Evolutionary conservation across 345 rosid species (phyloP), one percentile per base, ranked within the genome.

Genomic region (Erodium maritimum): DNA sequence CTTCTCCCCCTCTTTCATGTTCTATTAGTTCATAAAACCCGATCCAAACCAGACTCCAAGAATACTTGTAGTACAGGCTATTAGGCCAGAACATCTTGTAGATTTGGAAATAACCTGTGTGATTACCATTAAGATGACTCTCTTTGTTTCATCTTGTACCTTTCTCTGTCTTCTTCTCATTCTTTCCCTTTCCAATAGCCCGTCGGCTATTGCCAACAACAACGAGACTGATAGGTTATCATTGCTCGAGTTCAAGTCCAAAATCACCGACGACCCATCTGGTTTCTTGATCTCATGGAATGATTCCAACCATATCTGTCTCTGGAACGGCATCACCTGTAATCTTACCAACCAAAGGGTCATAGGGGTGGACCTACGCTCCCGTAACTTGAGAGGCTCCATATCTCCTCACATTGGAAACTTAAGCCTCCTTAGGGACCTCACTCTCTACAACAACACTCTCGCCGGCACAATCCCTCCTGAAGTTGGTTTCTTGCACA

Each of bases 341-440:
- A 55, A 57, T 0, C 57, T 0, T 5, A 56, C 48, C 21, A 68
- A 69, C 21, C 69, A 23, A 8, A 62, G 66, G 56, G 62, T 69
- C 58, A 56, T 25, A 4, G 0, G 0, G 21, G 52, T 65, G 62
- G 24, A 62, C 19, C 54, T 69, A 18, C 55, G 37, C 17, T 9
- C 6, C 10, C 61, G 19, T 11, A 24, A 17, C 1, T 18, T 69
- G 22, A 10, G 7, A 3, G 70, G 63, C 19, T 11, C 56, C 34
- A 50, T 73, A 10, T 56, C 70, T 1, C 67, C 65, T 5, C 19
- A 37, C 34, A 21, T 63, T 5, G 72, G 75, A 46, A 72, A 72
- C 20, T 68, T 67, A 22, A 45, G 62, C 60, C 63, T 72, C 60
- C 67, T 66, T 0, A 34, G 37, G 19, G 34, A 33, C 52, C 20